phyloP scores from a whole-genome alignment of 2,329 filamentous ascomycete genomes.

The Phialocephala sp. region DNA sequence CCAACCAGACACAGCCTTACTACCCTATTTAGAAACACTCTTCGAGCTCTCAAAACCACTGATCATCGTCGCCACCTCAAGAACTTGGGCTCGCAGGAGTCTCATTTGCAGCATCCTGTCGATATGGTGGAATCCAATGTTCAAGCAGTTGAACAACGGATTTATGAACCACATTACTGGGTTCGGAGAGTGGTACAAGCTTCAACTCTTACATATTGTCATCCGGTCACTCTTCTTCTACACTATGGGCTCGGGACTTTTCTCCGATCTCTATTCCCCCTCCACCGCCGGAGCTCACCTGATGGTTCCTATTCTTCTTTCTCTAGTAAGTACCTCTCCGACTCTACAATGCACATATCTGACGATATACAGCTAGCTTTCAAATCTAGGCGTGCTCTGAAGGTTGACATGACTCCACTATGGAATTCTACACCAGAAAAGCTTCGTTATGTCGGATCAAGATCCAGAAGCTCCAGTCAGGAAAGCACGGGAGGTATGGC shows the following conservation, averaged over 20 bases:
- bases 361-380: conserved; percentile 32
- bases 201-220: conserved; percentile 64
- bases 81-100: conserved; percentile 47
- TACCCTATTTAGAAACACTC: not conserved
- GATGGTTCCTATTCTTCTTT: conserved; percentile 57
- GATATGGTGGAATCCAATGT: conserved; percentile 72
- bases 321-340: conserved; percentile 53
- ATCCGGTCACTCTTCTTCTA: conserved; percentile 56
- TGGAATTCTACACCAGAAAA: conserved; percentile 47
- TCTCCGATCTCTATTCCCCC: conserved; percentile 30
- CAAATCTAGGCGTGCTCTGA: conserved; percentile 30
- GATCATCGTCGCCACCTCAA: conserved; percentile 13
- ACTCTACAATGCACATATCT: conserved; percentile 13
- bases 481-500: conserved; percentile 51
- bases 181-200: conserved; percentile 67
- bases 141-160: conserved; percentile 64
- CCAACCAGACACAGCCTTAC: not conserved
- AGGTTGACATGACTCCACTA: conserved; percentile 52
- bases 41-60: not conserved
- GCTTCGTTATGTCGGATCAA: conserved; percentile 31
- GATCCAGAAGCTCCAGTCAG: conserved; percentile 26
- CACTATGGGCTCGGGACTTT: conserved; percentile 31
- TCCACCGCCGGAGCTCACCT: conserved; percentile 52
- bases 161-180: conserved; percentile 65
- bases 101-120: conserved; percentile 57